Evolutionary conservation across 768 basidiomycete genomes (phyloP), one percentile per base, ranked within the genome.

Genomic region (Xerocomellus intermedius): DNA sequence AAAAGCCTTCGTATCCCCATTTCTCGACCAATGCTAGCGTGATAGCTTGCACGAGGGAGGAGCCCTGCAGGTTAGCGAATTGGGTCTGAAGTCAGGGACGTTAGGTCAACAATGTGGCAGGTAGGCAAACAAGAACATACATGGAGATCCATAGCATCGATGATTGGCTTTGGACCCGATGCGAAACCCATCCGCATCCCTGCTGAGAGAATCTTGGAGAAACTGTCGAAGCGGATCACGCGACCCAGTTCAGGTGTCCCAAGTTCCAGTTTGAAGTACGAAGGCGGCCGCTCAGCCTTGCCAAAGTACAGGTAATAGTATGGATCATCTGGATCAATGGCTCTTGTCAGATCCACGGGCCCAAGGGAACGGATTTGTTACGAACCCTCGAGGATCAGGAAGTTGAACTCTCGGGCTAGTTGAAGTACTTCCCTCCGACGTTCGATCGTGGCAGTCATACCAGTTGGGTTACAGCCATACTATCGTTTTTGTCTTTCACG

Each of bases 381-480:
- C 69, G 21, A 59, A 84, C 92, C 92, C 81, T 96, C 94, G 45
- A 96, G 74, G 64, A 97, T 89, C 50, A 96, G 69, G 60, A 96
- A 82, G 64, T 89, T 79, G 67, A 92, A 79, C 63, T 89, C 79
- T 54, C 80, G 78, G 14, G 88, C 85, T 16, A 96, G 77, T 56
- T 78, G 73, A 24, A 96, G 79, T 8, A 92, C 82, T 67, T 86
- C 83, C 69, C 82, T 76, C 36, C 87, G 81, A 47, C 94, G 81
- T 52, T 85, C 81, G 38, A 82, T 70, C 3, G 88, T 79, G 6
- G 87, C 82, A 4, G 92, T 93, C 68, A 82, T 83, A 1, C 94
- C 94, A 8, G 87, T 90, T 4, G 92, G 94, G 69, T 95, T 95
- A 60, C 86, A 87, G 33, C 93, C 94, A 63, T 87, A 88, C 86